Evolutionary conservation across 768 basidiomycete genomes (phyloP), one percentile per base, ranked within the genome.

Genomic region (Tulasnella sp.): DNA sequence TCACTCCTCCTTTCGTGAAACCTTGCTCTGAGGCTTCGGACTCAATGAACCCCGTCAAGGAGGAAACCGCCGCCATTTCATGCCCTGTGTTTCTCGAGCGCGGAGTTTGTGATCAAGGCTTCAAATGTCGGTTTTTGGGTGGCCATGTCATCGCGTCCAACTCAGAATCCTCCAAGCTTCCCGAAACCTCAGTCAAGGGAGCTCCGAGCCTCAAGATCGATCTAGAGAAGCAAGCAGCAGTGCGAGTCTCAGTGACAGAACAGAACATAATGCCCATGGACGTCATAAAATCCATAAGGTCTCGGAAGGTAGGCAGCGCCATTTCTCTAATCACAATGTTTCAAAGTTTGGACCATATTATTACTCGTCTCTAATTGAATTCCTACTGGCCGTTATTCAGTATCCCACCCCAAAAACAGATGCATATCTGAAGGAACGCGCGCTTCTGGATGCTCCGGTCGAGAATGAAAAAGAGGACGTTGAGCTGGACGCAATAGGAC

Each of bases 91-190:
- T 79, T 65, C 70, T 73, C 15, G 80, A 81, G 63, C 75, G 76
- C 17, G 92, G 91, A 1, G 79, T 82, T 63, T 96, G 92, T 72
- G 79, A 80, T 53, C 81, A 80, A 65, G 96, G 92, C 10, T 83
- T 87, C 70, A 90, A 92, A 69, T 99, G 96, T 68, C 82, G 96
- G 1, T 96, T 87, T 71, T 78, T 96, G 4, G 84, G 85, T 11
- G 83, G 80, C 2, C 94, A 99, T 69, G 72, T 85, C 10, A 38
- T 5, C 71, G 11, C 8, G 22, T 41, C 42, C 22, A 41, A 17
- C 30, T 29, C 49, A 22, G 21, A 27, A 11, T 1, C 19, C 31
- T 21, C n/a, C 5, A 38, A 31, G 5, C 12, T 30, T 3, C 51
- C 29, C 4, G 38, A 43, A 34, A 21, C 2, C 15, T 38, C 54